Evolutionary conservation across 805 yeast species (phyloP).

Genomic region (Nakazawaea ishiwadae): DNA sequence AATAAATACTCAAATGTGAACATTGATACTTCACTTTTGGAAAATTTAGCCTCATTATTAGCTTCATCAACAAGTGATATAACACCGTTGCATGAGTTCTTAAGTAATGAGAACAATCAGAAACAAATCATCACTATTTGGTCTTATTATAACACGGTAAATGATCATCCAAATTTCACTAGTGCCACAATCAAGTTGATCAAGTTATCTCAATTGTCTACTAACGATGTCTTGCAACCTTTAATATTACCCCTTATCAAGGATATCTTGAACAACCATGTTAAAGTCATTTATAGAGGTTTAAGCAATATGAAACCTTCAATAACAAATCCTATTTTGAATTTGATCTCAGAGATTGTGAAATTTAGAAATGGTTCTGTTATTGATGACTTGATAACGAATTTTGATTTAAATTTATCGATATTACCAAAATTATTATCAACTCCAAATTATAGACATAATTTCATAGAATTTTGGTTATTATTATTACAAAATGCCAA

Average conservation of each 20-base stretch:
- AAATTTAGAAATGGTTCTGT: constrained; percentile 43
- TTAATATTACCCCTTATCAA: constrained; percentile 34
- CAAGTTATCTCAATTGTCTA: constrained; percentile 21
- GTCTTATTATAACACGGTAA: constrained; percentile 37
- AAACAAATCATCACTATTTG: constrained; percentile 33
- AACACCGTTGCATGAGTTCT: constrained; percentile 21
- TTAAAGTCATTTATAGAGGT: constrained; percentile 65
- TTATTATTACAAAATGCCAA: constrained; percentile 44
- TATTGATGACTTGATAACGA: constrained; percentile 53
- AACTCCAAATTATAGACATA: constrained; percentile 48
- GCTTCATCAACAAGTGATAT: constrained; percentile 8
- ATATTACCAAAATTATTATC: constrained; percentile 57
- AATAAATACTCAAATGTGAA: constrained; percentile 1
- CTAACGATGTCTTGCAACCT: constrained; percentile 16
- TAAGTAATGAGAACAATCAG: constrained; percentile 25
- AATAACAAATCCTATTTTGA: constrained; percentile 57
- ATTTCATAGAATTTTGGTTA: constrained; percentile 61
- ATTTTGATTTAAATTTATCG: constrained; percentile 64
- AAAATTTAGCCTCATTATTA: background rate
- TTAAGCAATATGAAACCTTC: constrained; percentile 54
- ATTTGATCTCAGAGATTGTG: constrained; percentile 49
- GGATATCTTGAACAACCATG: constrained; percentile 49
- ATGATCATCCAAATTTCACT: constrained; percentile 50
- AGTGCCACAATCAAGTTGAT: constrained; percentile 37
- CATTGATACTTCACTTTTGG: constrained; percentile 3